Percentiles rank a stretch among this genome's conserved stretches.
Evolutionary conservation across 2,329 filamentous ascomycete genomes (phyloP).

Genomic region (Aspergillus spinulosporus): DNA sequence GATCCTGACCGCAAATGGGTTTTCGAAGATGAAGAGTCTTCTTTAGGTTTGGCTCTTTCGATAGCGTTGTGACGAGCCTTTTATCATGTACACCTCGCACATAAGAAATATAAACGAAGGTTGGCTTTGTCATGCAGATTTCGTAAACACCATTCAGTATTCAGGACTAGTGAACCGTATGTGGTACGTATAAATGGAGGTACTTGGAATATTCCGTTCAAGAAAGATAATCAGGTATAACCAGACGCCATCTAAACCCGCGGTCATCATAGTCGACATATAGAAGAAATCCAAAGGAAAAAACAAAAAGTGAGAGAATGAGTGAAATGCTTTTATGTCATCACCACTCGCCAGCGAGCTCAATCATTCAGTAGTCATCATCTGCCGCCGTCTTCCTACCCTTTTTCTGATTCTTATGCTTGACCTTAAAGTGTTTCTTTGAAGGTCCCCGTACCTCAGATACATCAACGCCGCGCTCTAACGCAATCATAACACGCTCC

Average conservation of each 20-base stretch:
- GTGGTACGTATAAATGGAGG: not conserved
- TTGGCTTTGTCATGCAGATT: conserved; percentile 2
- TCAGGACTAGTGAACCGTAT: not conserved
- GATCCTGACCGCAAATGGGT: conserved; percentile 39
- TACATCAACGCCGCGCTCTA: conserved; percentile 82
- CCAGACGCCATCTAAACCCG: conserved; percentile 11
- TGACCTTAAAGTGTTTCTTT: conserved; percentile 75
- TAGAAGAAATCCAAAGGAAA: conserved; percentile 1
- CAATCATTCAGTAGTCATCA: conserved; percentile 29
- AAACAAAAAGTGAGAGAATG: not conserved
- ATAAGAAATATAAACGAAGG: not conserved
- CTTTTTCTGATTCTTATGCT: conserved; percentile 39
- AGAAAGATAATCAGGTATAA: conserved; percentile 5
- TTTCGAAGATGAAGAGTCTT: conserved; percentile 34
- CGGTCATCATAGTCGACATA: conserved; percentile 11
- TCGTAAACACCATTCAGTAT: conserved; percentile 8
- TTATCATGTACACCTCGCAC: not conserved
- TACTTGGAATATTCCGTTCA: conserved; percentile 7
- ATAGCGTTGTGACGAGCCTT: not conserved
- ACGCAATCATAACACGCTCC: conserved; percentile 70
- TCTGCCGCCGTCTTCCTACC: conserved; percentile 32
- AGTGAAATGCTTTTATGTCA: conserved; percentile 11
- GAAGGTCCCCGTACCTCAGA: conserved; percentile 66
- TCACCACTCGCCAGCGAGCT: conserved; percentile 25
- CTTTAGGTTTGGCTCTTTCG: not conserved